Evolutionary conservation across 805 yeast genomes (phyloP), one percentile per base, ranked within the genome.

Genomic region (Lachancea kluyveri): DNA sequence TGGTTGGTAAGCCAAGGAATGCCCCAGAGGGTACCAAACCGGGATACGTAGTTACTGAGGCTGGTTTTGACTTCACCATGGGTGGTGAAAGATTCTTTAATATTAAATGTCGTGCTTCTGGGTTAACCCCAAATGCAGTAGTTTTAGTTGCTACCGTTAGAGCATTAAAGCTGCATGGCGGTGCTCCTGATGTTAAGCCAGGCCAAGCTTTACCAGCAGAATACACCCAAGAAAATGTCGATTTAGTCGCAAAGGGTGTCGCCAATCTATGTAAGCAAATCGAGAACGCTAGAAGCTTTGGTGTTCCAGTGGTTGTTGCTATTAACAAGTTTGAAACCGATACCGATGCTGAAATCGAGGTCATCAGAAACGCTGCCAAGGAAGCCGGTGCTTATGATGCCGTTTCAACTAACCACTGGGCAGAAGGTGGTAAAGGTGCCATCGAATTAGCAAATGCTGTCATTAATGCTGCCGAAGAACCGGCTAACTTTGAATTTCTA

Each of bases 51-150:
- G 85, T 90, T 40, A 90, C 98, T 30, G 98, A 90, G 62, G 96
- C 97, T 23, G 98, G 98, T 32, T 90, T 90, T 64, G 97, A 90
- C 62, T 90, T 92, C 69, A 90, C 96, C 29, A 90, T 90, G 97
- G 98, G 98, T 45, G 97, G 97, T 48, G 98, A 90, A 68, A 74
- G 97, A 52, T 90, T 90, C 65, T 74, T 90, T 63, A 86, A 90
- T 67, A 90, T 90, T 60, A 90, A 90, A 67, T 87, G 96, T 61
- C 79, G 97, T 58, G 72, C 94, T 12, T 81, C 94, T 23, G 96
- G 95, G 4, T 69, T 83, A 37, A 64, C 69, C 23, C 97, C 97
- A 22, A 94, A 88, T 57, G 82, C 82, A 23, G 90, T 90, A 35
- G 95, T 90, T 26, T 74, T 90, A 48, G 97, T 90, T 37, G 96